Conservation (phyloP, 306 rosid genomes). For the Oxytropis ochrocephala region DNA sequence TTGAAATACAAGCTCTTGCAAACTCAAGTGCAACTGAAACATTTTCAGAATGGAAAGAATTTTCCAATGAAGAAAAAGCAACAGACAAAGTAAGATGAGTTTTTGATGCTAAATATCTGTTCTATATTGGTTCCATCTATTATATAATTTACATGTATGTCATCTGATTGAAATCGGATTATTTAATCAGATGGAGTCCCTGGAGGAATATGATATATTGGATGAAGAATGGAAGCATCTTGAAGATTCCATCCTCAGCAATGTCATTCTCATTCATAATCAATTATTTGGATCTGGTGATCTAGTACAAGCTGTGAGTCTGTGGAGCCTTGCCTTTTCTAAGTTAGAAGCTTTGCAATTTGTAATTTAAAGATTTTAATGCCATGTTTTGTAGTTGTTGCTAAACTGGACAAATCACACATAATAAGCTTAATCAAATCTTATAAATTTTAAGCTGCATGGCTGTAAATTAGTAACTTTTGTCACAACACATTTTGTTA, state of each 20-base stretch:
- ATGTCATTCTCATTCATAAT: constrained; percentile 52
- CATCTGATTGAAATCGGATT: background rate
- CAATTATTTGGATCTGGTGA: constrained; percentile 67
- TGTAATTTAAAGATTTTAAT: background rate
- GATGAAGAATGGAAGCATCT: constrained; percentile 64
- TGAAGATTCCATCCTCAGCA: constrained; percentile 55
- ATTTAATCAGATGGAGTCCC: constrained; percentile 45
- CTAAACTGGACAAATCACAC: background rate
- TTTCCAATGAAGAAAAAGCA: constrained; percentile 32
- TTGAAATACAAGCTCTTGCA: constrained; percentile 43
- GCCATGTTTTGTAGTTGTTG: background rate
- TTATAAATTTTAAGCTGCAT: background rate
- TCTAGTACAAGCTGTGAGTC: constrained; percentile 60
- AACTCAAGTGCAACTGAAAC: constrained; percentile 34
- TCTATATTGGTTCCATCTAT: background rate
- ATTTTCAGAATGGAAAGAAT: constrained; percentile 66
- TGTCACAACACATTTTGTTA: background rate
- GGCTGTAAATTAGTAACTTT: background rate
- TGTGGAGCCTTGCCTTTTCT: background rate
- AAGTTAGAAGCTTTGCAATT: background rate
- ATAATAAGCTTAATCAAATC: background rate
- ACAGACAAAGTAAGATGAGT: constrained; percentile 23
- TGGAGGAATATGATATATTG: constrained; percentile 37
- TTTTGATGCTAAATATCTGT: background rate
- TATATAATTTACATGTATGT: background rate